Evolutionary conservation across 805 yeast species (phyloP), one percentile per base, ranked within the genome.

Genomic region (Isabelozyma heimii): DNA sequence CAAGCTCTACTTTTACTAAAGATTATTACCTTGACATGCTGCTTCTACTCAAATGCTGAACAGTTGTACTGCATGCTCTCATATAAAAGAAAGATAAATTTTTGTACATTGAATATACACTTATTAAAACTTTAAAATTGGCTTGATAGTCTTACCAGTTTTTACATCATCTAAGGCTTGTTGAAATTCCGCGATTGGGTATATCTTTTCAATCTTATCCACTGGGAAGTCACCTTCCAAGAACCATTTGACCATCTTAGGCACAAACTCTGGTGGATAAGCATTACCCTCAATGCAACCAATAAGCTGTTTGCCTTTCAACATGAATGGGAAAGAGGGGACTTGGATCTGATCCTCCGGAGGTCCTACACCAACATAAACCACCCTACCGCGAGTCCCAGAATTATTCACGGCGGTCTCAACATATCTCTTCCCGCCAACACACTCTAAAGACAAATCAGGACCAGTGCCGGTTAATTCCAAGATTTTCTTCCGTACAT

Each of bases 281-380:
- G 47, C 44, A 42, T 47, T 43, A 9, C 53, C 53, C 30, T 50
- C 53, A 27, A 44, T 37, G 44, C 53, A 46, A 12, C 50, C 50
- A 44, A 50, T 47, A 9, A 50, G 37, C 42, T 44, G 27, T 37
- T 47, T 50, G 14, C 53, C 53, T 6, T 39, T 30, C 14, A 41
- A n/a, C 53, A 50, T 44, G 38, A 47, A 45, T 26, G 50, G 50
- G 27, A 47, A 47, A n/a, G 50, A 44, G 7, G 30, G 30, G 5
- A 44, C 38, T 30, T 33, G 8, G 39, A 50, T 40, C 8, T 12
- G 12, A 35, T 50, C 53, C 8, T 27, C 40, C 3, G 38, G 17
- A n/a, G 26, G 30, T n/a, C 44, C 44, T 17, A 50, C 37, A 40
- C 53, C 53, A 17, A 50, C 46, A 37, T 24, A 44, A 7, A 50